Evolutionary conservation across 495 filamentous ascomycete species (phyloP), one percentile per base, ranked within the genome.

Genomic region (Penicillium turbatum): DNA sequence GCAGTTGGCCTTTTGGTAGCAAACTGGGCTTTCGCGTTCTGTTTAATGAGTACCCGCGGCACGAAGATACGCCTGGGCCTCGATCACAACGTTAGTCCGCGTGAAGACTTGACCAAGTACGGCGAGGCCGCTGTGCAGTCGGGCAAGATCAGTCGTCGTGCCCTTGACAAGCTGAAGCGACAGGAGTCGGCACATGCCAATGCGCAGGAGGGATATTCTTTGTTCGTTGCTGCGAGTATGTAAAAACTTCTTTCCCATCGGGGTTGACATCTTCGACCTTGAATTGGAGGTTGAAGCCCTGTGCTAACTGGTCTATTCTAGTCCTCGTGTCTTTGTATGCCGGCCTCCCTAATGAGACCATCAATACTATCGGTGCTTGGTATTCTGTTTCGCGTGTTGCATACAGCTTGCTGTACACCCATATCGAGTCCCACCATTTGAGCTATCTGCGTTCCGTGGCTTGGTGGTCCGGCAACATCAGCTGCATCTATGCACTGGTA

Each of bases 381-480:
- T 82, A 80, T 56, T 72, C 69, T 5, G n/a, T 71, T 19, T 70
- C 68, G 8, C 61, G 76, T 34, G 31, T 79, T 8, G 64, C 56
- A 1, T 80, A 71, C 55, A 72, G 56, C 7, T 6, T 64, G 16
- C 60, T 62, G 5, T 80, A 80, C 64, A 61, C 72, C 27, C 48
- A 71, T 12, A 70, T 76, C 41, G 72, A 75, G 48, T 55, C 56
- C 6, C 45, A 56, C 30, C 6, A 16, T 12, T 49, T 60, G 59
- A 76, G 74, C 40, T 71, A 67, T 36, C 32, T 80, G 3, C 62
- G 78, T 15, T 75, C 73, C 2, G 29, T 71, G 26, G 53, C 60
- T 6, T 80, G 78, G 77, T 79, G 72, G 74, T 66, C 63, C 17
- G 72, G 73, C 11, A 81, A 79, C 61, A 47, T 70, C 11, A 65